Evolutionary conservation across 2,329 filamentous ascomycete genomes (phyloP).

Genomic region (Acephala macrosclerotiorum): DNA sequence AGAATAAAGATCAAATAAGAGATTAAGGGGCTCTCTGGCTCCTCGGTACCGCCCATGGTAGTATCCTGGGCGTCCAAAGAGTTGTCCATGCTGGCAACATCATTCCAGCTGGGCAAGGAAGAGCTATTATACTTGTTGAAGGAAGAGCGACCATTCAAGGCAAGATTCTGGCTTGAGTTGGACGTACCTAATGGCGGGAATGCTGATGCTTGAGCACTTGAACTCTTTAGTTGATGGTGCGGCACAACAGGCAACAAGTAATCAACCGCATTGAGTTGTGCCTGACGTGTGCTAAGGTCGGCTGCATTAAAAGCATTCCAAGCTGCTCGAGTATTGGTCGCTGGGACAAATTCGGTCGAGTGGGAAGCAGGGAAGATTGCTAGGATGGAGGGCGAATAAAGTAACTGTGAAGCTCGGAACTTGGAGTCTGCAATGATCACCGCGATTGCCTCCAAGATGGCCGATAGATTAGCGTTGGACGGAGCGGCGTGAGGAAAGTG

Average conservation of each 20-base stretch:
- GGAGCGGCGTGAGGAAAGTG: conserved; percentile 69
- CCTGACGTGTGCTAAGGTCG: conserved; percentile 48
- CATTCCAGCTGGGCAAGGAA: conserved; percentile 33
- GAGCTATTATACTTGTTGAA: conserved; percentile 32
- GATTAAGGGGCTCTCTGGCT: conserved; percentile 74
- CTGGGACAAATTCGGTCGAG: conserved; percentile 57
- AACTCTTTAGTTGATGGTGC: conserved; percentile 48
- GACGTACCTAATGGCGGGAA: conserved; percentile 62
- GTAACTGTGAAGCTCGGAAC: conserved; percentile 75
- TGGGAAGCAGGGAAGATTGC: conserved; percentile 68
- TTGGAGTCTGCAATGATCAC: conserved; percentile 81
- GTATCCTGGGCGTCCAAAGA: conserved; percentile 27
- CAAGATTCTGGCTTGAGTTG: conserved; percentile 48
- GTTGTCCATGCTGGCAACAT: conserved; percentile 28
- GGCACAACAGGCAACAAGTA: conserved; percentile 66
- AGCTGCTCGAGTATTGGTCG: conserved; percentile 55
- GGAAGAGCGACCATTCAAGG: conserved; percentile 33
- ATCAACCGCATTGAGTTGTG: conserved; percentile 65
- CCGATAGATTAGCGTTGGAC: conserved; percentile 64
- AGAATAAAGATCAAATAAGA: conserved; percentile 75
- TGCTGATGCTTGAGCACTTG: conserved; percentile 49
- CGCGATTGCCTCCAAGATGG: conserved; percentile 78
- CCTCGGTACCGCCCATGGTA: conserved; percentile 55
- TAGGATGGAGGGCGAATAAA: conserved; percentile 73
- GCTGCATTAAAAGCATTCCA: conserved; percentile 62